These are phyloP conservation scores for Atkinsonella hypoxylon DNA, from an alignment of 2,329 filamentous ascomycete genomes.

Conservation along the genomic window DNA sequence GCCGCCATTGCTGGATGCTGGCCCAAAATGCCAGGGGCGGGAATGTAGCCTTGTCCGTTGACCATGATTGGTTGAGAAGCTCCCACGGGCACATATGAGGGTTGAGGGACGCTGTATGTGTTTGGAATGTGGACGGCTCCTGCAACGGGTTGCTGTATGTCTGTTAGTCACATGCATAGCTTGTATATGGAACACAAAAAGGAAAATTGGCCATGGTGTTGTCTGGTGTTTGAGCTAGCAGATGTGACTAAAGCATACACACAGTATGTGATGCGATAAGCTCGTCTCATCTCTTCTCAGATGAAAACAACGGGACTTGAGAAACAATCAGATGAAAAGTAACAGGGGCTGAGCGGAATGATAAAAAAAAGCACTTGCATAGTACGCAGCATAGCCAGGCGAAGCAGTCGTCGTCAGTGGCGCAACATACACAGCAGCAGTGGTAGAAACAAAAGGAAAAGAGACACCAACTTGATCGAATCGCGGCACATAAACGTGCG, in stretches of 20 bases:
- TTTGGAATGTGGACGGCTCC: constrained; percentile 17
- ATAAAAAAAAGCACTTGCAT: constrained; percentile 25
- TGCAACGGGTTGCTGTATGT: constrained; percentile 19
- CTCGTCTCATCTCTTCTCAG: background rate
- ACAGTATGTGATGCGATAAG: background rate
- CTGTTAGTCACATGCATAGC: constrained; percentile 6
- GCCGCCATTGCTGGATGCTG: constrained; percentile 18
- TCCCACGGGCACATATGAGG: constrained; percentile 7
- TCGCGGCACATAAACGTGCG: constrained; percentile 44
- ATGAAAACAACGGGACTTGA: background rate
- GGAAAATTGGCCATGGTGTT: background rate
- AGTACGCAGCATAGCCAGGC: constrained; percentile 22
- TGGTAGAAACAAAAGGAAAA: constrained; percentile 13
- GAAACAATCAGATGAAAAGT: no score
- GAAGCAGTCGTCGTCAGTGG: constrained; percentile 18
- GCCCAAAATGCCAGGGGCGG: constrained; percentile 12
- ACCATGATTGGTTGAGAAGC: constrained; percentile 23
- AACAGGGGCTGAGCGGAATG: no score
- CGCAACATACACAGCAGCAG: constrained; percentile 10
- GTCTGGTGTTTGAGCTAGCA: background rate
- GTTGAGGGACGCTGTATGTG: constrained; percentile 22
- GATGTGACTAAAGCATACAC: background rate
- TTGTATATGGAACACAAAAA: background rate
- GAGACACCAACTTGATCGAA: constrained; percentile 30
- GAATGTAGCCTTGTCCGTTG: constrained; percentile 16